Conservation (phyloP, 2,329 filamentous ascomycete genomes). For the Ascomycota sp. region DNA sequence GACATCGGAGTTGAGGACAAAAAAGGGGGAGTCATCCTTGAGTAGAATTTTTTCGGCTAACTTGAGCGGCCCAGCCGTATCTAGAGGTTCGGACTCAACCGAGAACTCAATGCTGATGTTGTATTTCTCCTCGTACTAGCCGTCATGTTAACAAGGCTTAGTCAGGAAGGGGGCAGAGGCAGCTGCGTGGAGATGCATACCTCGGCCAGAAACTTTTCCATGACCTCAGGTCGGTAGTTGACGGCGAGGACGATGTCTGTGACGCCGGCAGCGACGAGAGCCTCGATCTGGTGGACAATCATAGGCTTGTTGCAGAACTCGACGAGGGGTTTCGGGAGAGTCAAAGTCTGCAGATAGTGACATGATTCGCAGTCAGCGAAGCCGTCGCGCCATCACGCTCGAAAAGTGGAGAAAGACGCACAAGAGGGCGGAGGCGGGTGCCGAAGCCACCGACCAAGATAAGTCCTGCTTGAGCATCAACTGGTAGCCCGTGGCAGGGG, state of each 20-base stretch:
- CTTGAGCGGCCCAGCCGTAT: slow-evolving; percentile 88
- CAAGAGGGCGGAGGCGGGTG: slow-evolving; percentile 88
- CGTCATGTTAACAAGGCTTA: too few species aligned
- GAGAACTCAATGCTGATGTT: slow-evolving; percentile 95
- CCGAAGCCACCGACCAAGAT: slow-evolving; percentile 99
- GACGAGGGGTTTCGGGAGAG: slow-evolving; percentile 89
- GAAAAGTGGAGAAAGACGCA: slow-evolving; percentile 19
- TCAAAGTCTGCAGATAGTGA: slow-evolving; percentile 57
- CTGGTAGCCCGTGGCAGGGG: too few species aligned
- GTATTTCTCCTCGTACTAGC: slow-evolving; percentile 71
- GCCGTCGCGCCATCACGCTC: too few species aligned
- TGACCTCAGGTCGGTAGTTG: slow-evolving; percentile 96
- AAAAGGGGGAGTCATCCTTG: slow-evolving; percentile 90
- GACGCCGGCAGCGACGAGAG: slow-evolving; percentile 78
- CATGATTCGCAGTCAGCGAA: not conserved
- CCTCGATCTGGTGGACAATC: slow-evolving; percentile 96
- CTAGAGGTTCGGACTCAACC: slow-evolving; percentile 85
- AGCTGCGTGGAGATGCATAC: slow-evolving; percentile 20
- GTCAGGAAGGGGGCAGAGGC: not conserved
- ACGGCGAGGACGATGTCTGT: slow-evolving; percentile 96
- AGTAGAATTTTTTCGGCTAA: slow-evolving; percentile 78
- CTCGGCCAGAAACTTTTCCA: slow-evolving; percentile 85
- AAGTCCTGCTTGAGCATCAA: slow-evolving; percentile 40
- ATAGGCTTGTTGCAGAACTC: slow-evolving; percentile 98
- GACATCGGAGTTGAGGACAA: slow-evolving; percentile 94